A percentile compares a stretch with the other conserved stretches of the same genome.
Evolutionary conservation across 139 green algal genomes (phyloP).

Genomic region (Raphidocelis subcapitata): DNA sequence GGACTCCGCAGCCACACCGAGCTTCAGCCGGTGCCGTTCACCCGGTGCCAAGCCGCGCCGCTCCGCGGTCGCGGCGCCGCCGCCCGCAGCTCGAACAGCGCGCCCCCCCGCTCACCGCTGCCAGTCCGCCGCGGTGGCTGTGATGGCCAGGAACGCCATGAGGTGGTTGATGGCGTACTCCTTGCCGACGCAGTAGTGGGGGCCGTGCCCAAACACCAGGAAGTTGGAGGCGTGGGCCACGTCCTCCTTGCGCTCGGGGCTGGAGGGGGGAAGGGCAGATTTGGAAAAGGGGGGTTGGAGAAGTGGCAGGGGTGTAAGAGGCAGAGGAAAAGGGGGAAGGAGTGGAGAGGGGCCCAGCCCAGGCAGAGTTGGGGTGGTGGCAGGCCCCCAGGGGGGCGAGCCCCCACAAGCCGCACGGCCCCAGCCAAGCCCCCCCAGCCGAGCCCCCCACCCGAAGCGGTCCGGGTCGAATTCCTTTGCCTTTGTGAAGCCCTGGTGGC

Average conservation of each 20-base stretch:
- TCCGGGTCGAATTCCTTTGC: conserved; percentile 79
- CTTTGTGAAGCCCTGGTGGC: conserved; percentile 75
- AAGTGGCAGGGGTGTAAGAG: neutral
- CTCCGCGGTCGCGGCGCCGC: neutral
- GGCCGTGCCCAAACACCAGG: conserved; percentile 83
- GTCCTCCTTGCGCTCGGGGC: conserved; percentile 76
- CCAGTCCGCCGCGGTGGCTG: conserved; percentile 64
- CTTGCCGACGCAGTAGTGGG: conserved; percentile 86
- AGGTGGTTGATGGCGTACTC: conserved; percentile 88
- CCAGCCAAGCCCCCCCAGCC: too few relatives aligned
- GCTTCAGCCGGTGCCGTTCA: too few relatives aligned
- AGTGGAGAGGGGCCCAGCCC: too few relatives aligned
- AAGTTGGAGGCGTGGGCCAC: conserved; percentile 70
- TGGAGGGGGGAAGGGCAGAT: too few relatives aligned
- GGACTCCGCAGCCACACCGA: too few relatives aligned
- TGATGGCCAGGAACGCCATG: conserved; percentile 70
- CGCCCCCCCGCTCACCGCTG: conserved; percentile 15
- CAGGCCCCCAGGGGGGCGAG: too few relatives aligned
- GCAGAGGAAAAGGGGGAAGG: neutral
- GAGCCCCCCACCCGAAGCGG: conserved; percentile 62
- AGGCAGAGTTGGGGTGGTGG: too few relatives aligned
- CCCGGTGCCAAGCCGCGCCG: neutral
- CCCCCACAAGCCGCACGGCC: too few relatives aligned
- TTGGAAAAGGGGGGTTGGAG: neutral
- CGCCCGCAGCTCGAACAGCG: neutral